Percentiles rank a stretch among this genome's conserved stretches.
Conservation (phyloP, 108 stramenopile species). For the Parietichytrium sp. region DNA sequence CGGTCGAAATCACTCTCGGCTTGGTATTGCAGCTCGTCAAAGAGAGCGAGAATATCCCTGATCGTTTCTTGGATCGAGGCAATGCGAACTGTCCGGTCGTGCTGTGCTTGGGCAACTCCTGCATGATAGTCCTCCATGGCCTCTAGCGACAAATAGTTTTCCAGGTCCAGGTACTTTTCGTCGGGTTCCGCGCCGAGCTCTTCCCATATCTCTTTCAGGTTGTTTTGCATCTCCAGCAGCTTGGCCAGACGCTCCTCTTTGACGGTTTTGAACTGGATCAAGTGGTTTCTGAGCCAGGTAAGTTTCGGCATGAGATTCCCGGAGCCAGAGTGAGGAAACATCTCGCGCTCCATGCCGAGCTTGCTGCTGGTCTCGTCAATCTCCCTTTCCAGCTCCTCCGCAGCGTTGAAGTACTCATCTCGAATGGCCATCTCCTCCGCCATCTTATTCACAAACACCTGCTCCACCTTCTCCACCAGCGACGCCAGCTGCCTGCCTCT, state of each 20-base stretch:
- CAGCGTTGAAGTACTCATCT: constrained; percentile 38
- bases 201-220: not conserved
- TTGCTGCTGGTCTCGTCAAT: not conserved
- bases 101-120: not conserved
- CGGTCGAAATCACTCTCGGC: not conserved
- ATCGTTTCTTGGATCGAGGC: constrained; percentile 26
- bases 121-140: constrained; percentile 14
- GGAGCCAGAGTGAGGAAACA: not conserved
- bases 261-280: not conserved
- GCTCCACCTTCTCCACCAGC: constrained; percentile 17
- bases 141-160: not conserved
- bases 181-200: not conserved
- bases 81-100: constrained; percentile 9
- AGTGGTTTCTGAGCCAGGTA: constrained; percentile 22
- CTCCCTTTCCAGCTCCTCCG: not conserved
- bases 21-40: constrained; percentile 31
- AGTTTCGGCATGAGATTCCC: constrained; percentile 30
- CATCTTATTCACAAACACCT: not conserved
- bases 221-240: not conserved
- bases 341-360: constrained; percentile 34
- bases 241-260: constrained; percentile 13
- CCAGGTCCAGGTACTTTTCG: not conserved
- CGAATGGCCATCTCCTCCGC: not conserved
- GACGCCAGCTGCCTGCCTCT: not conserved
- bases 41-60: constrained; percentile 17